Evolutionary conservation across 2,329 filamentous ascomycete genomes (phyloP), one percentile per base, ranked within the genome.

Genomic region (Cadophora sp.): DNA sequence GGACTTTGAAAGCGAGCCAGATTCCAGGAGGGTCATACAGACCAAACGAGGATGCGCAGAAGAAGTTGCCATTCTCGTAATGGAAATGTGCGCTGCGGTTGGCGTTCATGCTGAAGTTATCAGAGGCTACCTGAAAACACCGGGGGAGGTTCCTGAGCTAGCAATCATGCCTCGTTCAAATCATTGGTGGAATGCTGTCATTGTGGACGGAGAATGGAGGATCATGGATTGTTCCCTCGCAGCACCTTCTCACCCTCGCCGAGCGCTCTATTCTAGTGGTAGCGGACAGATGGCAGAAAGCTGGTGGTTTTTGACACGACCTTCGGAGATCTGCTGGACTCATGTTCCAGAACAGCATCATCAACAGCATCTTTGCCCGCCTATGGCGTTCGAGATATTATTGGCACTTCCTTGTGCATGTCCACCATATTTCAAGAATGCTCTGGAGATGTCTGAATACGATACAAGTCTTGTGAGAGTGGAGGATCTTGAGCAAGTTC

Each of bases 101-200:
- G 94, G 95, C 4, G 86, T 99, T 43, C 91, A 93, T 72, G 93
- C 92, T 43, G 95, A 98, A 77, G 85, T 97, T 24, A 89, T 99
- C 16, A 89, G 90, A 68, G 96, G 96, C 0, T 98, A 96, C 77
- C 87, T 99, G 66, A 99, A 99, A 79, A 85, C 87, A 0, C 96
- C 96, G 0, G 95, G 95, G 0, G 96, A 98, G 75, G 82, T 90
- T 8, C 84, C 91, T 1, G 94, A 98, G 74, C 83, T 94, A 53
- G 92, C 92, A 70, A 91, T 91, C 67, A 88, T 95, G 79, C 92
- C 93, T n/a, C 89, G 91, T 34, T 87, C 95, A 0, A 99, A 99
- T 76, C 96, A 99, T 80, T 98, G 92, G 89, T 99, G 96, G 96
- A 99, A 99, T 74, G 90, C 93, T 0, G 93, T 98, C 22, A 82